phyloP scores from a whole-genome alignment of 2,329 filamentous ascomycete genomes.

The Diaporthe batatas region DNA sequence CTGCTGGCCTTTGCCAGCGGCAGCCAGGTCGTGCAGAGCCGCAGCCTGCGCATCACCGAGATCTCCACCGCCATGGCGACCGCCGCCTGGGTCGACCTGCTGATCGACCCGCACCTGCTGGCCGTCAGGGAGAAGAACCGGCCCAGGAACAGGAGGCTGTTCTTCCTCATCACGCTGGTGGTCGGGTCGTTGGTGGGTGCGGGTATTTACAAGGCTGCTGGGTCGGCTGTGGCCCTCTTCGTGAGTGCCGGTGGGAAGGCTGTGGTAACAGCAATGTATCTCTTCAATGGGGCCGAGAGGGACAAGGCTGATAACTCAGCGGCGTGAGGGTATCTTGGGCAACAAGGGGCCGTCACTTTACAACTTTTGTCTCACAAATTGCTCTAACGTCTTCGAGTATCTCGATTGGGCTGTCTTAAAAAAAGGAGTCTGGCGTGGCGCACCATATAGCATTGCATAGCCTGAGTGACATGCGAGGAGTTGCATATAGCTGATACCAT shows the following conservation, averaged over 20 bases:
- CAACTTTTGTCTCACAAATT: neutral
- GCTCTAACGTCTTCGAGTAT: neutral
- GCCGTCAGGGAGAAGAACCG: conserved; percentile 57
- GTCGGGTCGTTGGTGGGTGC: conserved; percentile 66
- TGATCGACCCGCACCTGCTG: conserved; percentile 67
- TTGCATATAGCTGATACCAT: conserved; percentile 10
- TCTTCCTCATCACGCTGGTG: conserved; percentile 63
- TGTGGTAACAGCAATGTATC: conserved; percentile 59
- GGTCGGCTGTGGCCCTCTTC: conserved; percentile 58
- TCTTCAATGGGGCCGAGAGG: conserved; percentile 57
- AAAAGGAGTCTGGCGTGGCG: neutral
- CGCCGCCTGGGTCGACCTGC: conserved; percentile 71
- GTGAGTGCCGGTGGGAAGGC: conserved; percentile 61
- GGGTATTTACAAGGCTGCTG: conserved; percentile 58
- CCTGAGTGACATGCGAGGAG: conserved; percentile 5
- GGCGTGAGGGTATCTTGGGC: conserved; percentile 17
- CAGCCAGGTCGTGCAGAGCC: conserved; percentile 69
- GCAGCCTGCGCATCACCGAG: conserved; percentile 68
- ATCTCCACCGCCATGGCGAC: conserved; percentile 76
- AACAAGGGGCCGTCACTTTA: neutral
- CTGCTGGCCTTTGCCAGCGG: conserved; percentile 69
- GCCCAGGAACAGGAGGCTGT: conserved; percentile 61
- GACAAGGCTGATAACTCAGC: conserved; percentile 31
- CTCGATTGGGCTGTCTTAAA: neutral
- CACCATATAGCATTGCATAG: neutral